Evolutionary conservation across 768 basidiomycete genomes (phyloP), one percentile per base, ranked within the genome.

Genomic region (Filobasidium wieringae): DNA sequence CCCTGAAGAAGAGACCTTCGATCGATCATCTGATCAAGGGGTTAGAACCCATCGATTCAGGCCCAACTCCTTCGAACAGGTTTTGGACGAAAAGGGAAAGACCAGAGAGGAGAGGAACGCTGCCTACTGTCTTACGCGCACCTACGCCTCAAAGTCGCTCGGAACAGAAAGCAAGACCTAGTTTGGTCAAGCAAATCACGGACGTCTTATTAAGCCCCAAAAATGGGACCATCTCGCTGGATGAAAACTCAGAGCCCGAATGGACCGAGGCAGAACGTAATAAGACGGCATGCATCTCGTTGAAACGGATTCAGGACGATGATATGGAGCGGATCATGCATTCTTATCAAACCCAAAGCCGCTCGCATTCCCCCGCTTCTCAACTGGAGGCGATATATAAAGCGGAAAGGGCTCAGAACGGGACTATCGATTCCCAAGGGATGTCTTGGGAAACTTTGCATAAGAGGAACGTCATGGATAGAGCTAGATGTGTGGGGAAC

Each of bases 291-390:
- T 58, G 51, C 9, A 58, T 58, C 39, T 52, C 57, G 40, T 51
- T 58, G 30, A 58, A 58, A 40, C 26, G 57, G 31, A 58, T 58
- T 41, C 57, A 58, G 32, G 57, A 58, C 19, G 40, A 58, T 17
- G 57, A 58, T 27, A 24, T 58, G n/a, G 57, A 58, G 36, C 32
- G 51, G n/a, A 49, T 58, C 40, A 52, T 58, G 51, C 40, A 50
- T 14, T 41, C 56, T 22, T 47, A 47, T 47, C 43, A 47, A 27
- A 47, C 43, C 14, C 43, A 27, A 6, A 47, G 43, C 43, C 43
- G 43, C 43, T 47, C 43, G 12, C 43, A 47, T 22, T 47, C 43
- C 15, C 43, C 43, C 7, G 43, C 43, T 6, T 47, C 43, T 6
- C 43, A 47, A 5, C 22, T 47, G 19, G 43, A 47, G 22, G 43